Conservation (phyloP, 1,139 yeast genomes). For the Yamadazyma atlantica region DNA sequence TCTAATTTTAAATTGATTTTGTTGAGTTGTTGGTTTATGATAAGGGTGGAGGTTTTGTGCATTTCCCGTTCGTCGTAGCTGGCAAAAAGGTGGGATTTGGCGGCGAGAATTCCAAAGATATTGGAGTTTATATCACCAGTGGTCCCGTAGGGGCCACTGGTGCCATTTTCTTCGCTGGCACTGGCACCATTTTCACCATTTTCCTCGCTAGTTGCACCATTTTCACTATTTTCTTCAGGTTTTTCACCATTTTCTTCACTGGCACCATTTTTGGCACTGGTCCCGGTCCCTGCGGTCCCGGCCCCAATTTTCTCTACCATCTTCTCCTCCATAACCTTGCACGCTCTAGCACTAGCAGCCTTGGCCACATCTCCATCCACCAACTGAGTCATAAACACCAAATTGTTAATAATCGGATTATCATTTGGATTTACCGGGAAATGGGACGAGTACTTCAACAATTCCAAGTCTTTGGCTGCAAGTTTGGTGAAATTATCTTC, state of each 20-base stretch:
- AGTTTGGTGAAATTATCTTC: constrained; percentile 69
- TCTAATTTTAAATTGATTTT: constrained; percentile 76
- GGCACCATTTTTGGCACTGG: constrained; percentile 71
- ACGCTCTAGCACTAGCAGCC: constrained; percentile 73
- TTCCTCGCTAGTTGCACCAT: constrained; percentile 15
- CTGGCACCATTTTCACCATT: too few species aligned
- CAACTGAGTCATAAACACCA: constrained; percentile 80
- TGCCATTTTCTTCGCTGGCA: constrained; percentile 8
- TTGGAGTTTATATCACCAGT: constrained; percentile 51
- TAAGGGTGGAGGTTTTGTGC: constrained; percentile 54
- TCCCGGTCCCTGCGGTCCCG: too few species aligned
- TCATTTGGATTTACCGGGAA: constrained; percentile 84
- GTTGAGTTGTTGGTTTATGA: constrained; percentile 70
- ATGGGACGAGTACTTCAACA: constrained; percentile 80
- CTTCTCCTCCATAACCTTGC: constrained; percentile 54
- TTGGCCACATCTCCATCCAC: constrained; percentile 87
- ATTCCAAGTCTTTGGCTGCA: constrained; percentile 44
- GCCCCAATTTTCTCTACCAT: constrained; percentile 40
- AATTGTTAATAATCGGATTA: constrained; percentile 89
- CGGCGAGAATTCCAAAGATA: constrained; percentile 70
- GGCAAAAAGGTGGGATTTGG: constrained; percentile 81
- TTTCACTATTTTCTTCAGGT: constrained; percentile 40
- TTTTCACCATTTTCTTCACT: constrained; percentile 56
- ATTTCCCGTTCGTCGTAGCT: constrained; percentile 80
- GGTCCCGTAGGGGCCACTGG: too few species aligned